Conservation (phyloP, 129 eudicot species). For the carrot (Daucus carota) region DNA sequence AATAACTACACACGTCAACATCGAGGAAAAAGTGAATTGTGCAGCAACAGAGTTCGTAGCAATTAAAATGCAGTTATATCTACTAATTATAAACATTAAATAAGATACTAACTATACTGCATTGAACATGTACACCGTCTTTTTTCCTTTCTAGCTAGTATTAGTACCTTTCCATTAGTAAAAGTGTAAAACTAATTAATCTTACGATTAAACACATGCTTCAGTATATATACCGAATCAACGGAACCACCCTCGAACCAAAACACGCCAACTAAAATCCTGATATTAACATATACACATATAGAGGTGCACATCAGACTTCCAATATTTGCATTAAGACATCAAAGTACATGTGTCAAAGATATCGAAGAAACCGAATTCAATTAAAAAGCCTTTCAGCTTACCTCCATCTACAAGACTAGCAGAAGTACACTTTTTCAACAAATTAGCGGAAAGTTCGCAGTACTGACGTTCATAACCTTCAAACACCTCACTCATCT, state of each 20-base stretch:
- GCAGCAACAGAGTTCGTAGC: not conserved
- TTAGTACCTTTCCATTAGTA: not conserved
- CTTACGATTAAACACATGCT: not conserved
- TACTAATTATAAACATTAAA: not conserved
- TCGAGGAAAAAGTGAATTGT: not conserved
- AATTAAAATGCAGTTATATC: not conserved
- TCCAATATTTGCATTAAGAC: not conserved
- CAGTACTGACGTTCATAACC: constrained; percentile 70
- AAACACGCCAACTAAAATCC: not conserved
- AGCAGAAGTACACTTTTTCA: constrained; percentile 47
- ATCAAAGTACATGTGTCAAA: not conserved
- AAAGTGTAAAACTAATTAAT: not conserved
- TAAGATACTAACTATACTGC: not conserved
- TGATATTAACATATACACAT: not conserved
- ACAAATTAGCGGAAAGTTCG: constrained; percentile 57
- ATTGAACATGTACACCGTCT: not conserved
- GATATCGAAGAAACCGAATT: not conserved
- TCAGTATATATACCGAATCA: not conserved
- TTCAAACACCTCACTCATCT: constrained; percentile 60
- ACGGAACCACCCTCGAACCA: not conserved
- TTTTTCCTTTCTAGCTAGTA: not conserved
- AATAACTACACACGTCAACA: not conserved
- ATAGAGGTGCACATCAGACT: not conserved
- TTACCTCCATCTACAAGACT: constrained; percentile 46
- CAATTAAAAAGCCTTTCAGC: not conserved